Evolutionary conservation across 2,329 filamentous ascomycete species (phyloP), one percentile per base, ranked within the genome.

Genomic region (Talaromyces sp.): DNA sequence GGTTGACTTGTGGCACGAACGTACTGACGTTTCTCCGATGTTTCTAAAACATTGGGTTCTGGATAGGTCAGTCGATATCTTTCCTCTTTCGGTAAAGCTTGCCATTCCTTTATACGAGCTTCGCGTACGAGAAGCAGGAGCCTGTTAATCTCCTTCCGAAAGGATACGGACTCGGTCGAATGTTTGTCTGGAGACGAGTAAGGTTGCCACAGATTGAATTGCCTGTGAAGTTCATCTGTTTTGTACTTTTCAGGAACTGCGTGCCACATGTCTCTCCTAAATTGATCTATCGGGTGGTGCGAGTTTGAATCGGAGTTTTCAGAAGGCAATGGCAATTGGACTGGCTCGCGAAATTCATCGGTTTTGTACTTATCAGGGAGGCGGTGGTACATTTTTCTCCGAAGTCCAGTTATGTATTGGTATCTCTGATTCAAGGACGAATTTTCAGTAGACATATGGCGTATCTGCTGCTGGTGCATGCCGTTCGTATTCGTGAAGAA

Each of bases 391-490:
- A 51, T 27, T 27, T 27, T 51, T 17, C 15, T 27, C 25, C 47
- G 47, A 51, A 51, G 47, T 51, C 13, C 22, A 31, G 6, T 10
- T 38, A 58, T 17, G 19, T 38, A 15, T 3, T 36, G 3, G 22
- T 38, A 22, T 38, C 34, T 58, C 19, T 25, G n/a, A n/a, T 38
- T 34, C 27, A 22, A 10, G 19, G 22, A 29, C 15, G 22, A n/a
- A 7, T 5, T 17, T 59, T 8, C 22, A 6, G 61, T 63, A 10
- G 49, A 56, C 49, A 63, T 47, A 10, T 22, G 22, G 25, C 61
- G 61, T 19, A 56, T 63, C 51, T 51, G 60, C 19, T 61, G 59
- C 29, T 56, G 49, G 7, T 63, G 49, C 36, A 63, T 54, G 7
- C 49, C 49, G 2, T 15, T 43, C 6, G 27, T 25, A 22, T 63